Base-by-base conservation (phyloP, 345 rosid genomes). In the Populus simonii region DNA sequence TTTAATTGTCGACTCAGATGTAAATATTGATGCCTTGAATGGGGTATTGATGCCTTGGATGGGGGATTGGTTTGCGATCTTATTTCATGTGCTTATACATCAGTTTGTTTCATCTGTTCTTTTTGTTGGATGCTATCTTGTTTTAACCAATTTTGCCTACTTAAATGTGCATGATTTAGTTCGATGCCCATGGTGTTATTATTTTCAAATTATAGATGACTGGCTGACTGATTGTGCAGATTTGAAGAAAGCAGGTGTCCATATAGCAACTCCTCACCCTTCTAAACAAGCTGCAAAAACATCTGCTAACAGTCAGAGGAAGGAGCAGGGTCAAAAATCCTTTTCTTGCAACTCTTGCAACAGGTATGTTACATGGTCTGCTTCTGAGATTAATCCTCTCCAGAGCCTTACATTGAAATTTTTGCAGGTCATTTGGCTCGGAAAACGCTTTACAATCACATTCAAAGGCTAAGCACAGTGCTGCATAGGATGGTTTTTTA, bases 211-310 rank as follows among this genome's bases (percentile, higher is more conserved):
- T 15, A 47, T 15, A 15, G 51, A 41, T 41, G 45, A 11, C 53
- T 59, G 62, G 62, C 45, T 35, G 66, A 78, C 17, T 51, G 23
- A 29, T 23, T 75, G 33, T 65, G 74, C 89, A 92, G 95, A 88
- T 51, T 78, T 85, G 35, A 90, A 88, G 92, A 94, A 91, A 80
- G 80, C 68, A 13, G 87, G 69, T 61, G 87, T 43, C 16, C 94
- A 91, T 51, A 25, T 77, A 1, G 92, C 96, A 38, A 92, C 96
- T 22, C 98, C 98, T 29, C 84, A 94, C 84, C 98, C 96, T 47
- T 78, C 92, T 11, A 94, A 94, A 87, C 83, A 89, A 41, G 82
- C 62, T 49, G 84, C 73, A 12, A 92, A 91, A 80, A 79, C 82
- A 10, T 80, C 79, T 59, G 86, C 87, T 41, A 83, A 74, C 49